Percentiles rank a stretch among this genome's conserved stretches.
Evolutionary conservation across 495 filamentous ascomycete genomes (phyloP).

Genomic region (Hypoxylon trugodes): DNA sequence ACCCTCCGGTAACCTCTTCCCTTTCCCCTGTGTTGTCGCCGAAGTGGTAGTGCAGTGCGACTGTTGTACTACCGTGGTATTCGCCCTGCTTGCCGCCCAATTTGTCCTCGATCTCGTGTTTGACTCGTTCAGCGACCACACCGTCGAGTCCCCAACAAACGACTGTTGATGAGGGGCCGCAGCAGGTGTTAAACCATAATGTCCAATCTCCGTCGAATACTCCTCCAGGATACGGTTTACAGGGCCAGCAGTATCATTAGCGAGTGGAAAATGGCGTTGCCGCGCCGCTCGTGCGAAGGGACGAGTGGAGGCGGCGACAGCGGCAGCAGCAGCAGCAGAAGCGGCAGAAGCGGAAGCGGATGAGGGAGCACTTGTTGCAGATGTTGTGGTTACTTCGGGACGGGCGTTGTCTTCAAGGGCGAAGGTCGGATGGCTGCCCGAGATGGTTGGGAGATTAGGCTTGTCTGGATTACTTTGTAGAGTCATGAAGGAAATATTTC

Average conservation of each 20-base stretch:
- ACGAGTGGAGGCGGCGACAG: constrained; percentile 12
- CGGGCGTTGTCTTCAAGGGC: constrained; percentile 32
- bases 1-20: constrained; percentile 37
- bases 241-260: constrained; percentile 32
- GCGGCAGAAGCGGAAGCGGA: no score
- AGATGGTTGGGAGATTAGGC: constrained; percentile 34
- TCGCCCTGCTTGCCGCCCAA: constrained; percentile 9
- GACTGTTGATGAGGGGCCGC: constrained; percentile 31
- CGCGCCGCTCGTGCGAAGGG: constrained; percentile 29
- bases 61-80: constrained; percentile 21
- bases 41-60: constrained; percentile 28
- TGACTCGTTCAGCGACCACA: constrained; percentile 30
- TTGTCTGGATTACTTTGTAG: constrained; percentile 36
- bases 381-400: constrained; percentile 32
- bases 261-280: constrained; percentile 23
- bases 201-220: constrained; percentile 38
- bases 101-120: constrained; percentile 20
- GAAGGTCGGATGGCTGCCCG: constrained; percentile 33
- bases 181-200: constrained; percentile 41
- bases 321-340: no score
- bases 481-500: constrained; percentile 46
- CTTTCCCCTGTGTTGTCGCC: constrained; percentile 29
- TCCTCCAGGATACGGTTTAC: constrained; percentile 36
- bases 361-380: no score
- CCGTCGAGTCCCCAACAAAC: constrained; percentile 25